Percentiles rank a stretch among this genome's conserved stretches.
Conservation (phyloP, 306 rosid genomes). For the Castanospermum australe region DNA sequence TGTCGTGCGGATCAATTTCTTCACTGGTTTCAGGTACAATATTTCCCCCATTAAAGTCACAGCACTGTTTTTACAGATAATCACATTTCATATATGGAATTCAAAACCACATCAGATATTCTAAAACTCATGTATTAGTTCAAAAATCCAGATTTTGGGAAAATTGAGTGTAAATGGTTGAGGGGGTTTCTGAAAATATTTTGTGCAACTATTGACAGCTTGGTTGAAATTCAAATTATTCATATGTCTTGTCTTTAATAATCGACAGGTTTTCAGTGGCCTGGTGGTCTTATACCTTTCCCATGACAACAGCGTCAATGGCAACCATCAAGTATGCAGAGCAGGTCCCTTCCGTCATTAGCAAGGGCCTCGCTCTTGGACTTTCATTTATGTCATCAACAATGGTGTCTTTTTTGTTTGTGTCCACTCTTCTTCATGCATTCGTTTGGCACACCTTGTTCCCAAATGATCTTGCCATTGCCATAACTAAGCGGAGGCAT, state of each 20-base stretch:
- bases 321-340: constrained; percentile 84
- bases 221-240: background rate
- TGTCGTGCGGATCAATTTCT: constrained; percentile 74
- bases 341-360: constrained; percentile 60
- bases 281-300: constrained; percentile 92
- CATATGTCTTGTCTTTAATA: background rate
- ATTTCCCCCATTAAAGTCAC: background rate
- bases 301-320: constrained; percentile 79
- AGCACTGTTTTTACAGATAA: too few species aligned
- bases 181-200: background rate
- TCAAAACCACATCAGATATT: background rate
- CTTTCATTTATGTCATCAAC: constrained; percentile 76
- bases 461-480: constrained; percentile 88
- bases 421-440: constrained; percentile 81
- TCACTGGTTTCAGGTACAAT: constrained; percentile 79
- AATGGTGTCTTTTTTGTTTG: constrained; percentile 63
- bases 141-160: background rate
- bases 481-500: constrained; percentile 64
- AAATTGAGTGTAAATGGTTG: background rate
- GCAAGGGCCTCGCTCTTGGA: constrained; percentile 65
- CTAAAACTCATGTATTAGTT: background rate
- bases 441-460: constrained; percentile 76
- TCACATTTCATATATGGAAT: background rate
- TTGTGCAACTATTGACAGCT: background rate
- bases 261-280: constrained; percentile 81